Evolutionary conservation across 169 alveolate genomes (phyloP), one percentile per base, ranked within the genome.

Genomic region (Eimeria mitis): DNA sequence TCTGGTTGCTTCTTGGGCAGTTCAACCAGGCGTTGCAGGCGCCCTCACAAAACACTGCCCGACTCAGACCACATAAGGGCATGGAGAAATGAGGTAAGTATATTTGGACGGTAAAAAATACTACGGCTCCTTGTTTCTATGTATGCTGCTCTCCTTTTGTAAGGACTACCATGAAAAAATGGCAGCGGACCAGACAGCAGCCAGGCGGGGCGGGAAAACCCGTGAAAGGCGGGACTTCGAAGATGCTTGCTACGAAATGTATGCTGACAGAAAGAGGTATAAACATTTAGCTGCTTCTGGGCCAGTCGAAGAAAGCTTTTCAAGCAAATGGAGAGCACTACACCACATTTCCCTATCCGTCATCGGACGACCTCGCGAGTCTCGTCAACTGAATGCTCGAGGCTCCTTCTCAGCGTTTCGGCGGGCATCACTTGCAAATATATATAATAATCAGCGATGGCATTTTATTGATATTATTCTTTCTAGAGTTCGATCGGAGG

Each of bases 131-230:
- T 40, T 37, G 37, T 71, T 71, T 71, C 81, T 71, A 71, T 54
- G 23, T 37, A 34, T 14, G 49, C 81, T 34, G 52, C 4, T 71
- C 54, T 11, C 31, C 54, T 25, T 71, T 23, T 68, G 49, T 34
- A 34, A 31, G 54, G 81, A 71, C 28, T 71, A 31, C 78, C 54
- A 42, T 37, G 78, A 31, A 23, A 34, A 34, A 54, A 71, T 40
- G 81, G 34, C 52, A 71, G 52, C 81, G 16, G 54, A 71, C 81
- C 81, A 71, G 65, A 78, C 59, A 49, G 47, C 42, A 44, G 65
- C 88, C 49, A 34, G 81, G 68, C 88, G 88, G 88, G 88, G 88
- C 44, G 68, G 88, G 88, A 13, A 78, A 28, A 49, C 88, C 34
- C 47, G 63, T 56, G 44, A 49, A 44, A 78, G 88, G 63, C 6